These are phyloP conservation scores for Pterothamnion heteromorphum DNA, from an alignment of 31 red algal genomes.

Conservation along the genomic window DNA sequence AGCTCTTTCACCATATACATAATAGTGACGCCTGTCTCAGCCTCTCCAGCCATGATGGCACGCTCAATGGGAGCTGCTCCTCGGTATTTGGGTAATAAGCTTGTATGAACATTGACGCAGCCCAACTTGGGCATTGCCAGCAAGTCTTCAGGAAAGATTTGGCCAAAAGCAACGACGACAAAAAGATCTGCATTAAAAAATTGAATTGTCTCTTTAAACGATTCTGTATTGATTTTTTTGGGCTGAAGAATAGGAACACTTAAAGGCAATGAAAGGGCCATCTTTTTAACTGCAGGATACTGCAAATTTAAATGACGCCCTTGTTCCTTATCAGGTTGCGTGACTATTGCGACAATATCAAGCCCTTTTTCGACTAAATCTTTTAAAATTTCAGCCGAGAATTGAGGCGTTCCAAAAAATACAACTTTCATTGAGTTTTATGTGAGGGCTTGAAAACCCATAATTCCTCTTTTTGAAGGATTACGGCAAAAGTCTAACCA, in stretches of 20 bases:
- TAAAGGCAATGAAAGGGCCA: not conserved
- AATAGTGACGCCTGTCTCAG: constrained; percentile 18
- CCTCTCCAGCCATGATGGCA: constrained; percentile 16
- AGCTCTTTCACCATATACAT: constrained; percentile 28
- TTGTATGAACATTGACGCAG: constrained; percentile 25
- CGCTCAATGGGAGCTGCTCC: constrained; percentile 26
- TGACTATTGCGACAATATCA: not conserved
- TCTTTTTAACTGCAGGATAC: not conserved
- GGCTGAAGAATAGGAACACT: not conserved
- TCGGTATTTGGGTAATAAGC: not conserved
- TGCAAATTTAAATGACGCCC: not conserved
- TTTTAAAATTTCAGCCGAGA: constrained; percentile 57
- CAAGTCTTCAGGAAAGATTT: not conserved
- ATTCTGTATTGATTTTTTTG: not conserved
- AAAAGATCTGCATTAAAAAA: constrained; percentile 22
- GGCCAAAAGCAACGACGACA: constrained; percentile 21
- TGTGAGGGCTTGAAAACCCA: no score
- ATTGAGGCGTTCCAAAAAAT: constrained; percentile 73
- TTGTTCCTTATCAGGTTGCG: constrained; percentile 21
- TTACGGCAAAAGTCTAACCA: no score
- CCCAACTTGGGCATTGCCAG: not conserved
- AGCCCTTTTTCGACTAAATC: constrained; percentile 41
- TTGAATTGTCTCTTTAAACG: not conserved
- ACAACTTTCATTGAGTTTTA: constrained; percentile 49
- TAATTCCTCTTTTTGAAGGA: no score